Percentiles rank a stretch among this genome's conserved stretches.
These are phyloP conservation scores for Sophora flavescens DNA, from an alignment of 306 rosid genomes.

Conservation along the genomic window DNA sequence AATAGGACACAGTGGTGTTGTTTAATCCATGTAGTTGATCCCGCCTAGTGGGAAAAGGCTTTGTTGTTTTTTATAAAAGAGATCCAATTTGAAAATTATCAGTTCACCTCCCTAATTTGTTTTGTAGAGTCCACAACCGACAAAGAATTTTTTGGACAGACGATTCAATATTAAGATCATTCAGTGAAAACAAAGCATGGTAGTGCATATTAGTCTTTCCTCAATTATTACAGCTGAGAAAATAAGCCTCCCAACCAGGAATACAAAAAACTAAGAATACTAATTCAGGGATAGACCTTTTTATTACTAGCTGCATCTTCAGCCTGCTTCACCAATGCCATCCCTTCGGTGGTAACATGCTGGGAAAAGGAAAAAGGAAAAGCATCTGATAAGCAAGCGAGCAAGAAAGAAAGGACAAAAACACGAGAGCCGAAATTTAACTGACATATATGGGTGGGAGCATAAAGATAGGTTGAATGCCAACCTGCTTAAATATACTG, in stretches of 20 bases:
- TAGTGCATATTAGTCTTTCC: slow-evolving; percentile 13
- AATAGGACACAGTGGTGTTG: too few species aligned
- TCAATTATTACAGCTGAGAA: slow-evolving; percentile 23
- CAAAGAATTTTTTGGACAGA: slow-evolving; percentile 21
- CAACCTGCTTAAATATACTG: slow-evolving; percentile 87
- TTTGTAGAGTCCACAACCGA: neutral
- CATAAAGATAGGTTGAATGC: slow-evolving; percentile 34
- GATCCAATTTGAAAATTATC: slow-evolving; percentile 2
- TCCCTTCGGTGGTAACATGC: slow-evolving; percentile 97
- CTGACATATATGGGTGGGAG: slow-evolving; percentile 15
- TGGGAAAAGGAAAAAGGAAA: slow-evolving; percentile 50
- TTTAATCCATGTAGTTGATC: too few species aligned
- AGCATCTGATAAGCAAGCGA: slow-evolving; percentile 31
- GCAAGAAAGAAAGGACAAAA: slow-evolving; percentile 7
- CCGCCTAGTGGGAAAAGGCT: too few species aligned
- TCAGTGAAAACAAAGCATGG: slow-evolving; percentile 1
- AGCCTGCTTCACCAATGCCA: slow-evolving; percentile 93
- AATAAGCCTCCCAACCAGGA: slow-evolving; percentile 33
- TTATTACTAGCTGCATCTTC: slow-evolving; percentile 96
- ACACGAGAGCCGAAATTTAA: slow-evolving; percentile 10
- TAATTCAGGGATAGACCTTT: slow-evolving; percentile 63
- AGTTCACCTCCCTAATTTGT: slow-evolving; percentile 1
- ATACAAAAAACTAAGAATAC: slow-evolving; percentile 31
- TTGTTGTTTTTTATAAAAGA: neutral
- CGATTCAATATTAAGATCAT: neutral